A percentile compares a stretch with the other conserved stretches of the same genome.
phyloP scores from a whole-genome alignment of 2,329 filamentous ascomycete genomes.

The Penicillium sp. region DNA sequence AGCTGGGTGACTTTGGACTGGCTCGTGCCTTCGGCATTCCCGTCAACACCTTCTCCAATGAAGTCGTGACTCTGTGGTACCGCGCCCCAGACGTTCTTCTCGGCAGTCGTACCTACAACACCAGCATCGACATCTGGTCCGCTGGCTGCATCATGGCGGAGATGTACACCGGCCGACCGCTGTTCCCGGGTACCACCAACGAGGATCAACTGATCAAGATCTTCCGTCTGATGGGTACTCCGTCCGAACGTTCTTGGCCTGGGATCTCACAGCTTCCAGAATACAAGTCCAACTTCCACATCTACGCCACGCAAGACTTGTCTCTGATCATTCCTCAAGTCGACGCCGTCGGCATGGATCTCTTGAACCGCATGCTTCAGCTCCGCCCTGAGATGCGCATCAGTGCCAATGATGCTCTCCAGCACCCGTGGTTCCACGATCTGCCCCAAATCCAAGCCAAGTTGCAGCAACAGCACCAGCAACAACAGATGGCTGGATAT shows the following conservation, averaged over 20 bases:
- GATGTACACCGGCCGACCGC: conserved; percentile 93
- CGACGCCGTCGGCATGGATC: conserved; percentile 80
- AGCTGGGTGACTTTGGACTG: conserved; percentile 92
- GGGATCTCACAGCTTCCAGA: conserved; percentile 95
- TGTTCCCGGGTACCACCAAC: conserved; percentile 97
- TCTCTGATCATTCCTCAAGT: conserved; percentile 86
- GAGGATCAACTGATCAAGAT: conserved; percentile 97
- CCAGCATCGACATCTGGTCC: conserved; percentile 99
- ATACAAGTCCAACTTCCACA: conserved; percentile 93
- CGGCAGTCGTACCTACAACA: conserved; percentile 94
- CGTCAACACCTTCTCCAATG: conserved; percentile 97
- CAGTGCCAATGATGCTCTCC: conserved; percentile 80
- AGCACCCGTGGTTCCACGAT: conserved; percentile 88
- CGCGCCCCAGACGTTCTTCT: conserved; percentile 93
- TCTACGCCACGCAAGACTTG: conserved; percentile 90
- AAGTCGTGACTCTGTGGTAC: conserved; percentile 98
- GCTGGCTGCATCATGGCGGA: conserved; percentile 99
- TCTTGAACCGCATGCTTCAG: conserved; percentile 89
- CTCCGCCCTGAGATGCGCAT: conserved; percentile 88
- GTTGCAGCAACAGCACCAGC: conserved; percentile 45
- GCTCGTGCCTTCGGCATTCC: conserved; percentile 95
- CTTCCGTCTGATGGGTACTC: conserved; percentile 97
- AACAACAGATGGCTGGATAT: conserved; percentile 43
- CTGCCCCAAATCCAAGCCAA: conserved; percentile 58
- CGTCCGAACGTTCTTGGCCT: conserved; percentile 92